Conservation (phyloP, 345 rosid genomes). For the Eucalyptus melliodora region DNA sequence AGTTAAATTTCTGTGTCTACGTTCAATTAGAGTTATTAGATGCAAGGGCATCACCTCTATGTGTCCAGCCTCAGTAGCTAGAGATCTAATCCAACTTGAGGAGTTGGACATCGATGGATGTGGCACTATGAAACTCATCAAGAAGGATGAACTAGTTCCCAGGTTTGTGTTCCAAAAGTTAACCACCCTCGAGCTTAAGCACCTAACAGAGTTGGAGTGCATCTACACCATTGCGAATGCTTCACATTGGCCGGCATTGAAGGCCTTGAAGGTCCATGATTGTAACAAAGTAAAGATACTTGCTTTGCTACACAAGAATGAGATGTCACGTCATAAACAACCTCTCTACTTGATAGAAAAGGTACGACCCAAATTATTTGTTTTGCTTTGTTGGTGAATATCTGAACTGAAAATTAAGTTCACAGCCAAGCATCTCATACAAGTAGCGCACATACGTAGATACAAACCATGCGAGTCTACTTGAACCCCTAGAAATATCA, state of each 20-base stretch:
- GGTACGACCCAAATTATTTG: not conserved
- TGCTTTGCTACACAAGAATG: not conserved
- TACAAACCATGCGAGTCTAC: too few relatives aligned
- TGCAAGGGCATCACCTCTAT: not conserved
- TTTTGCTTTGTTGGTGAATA: too few relatives aligned
- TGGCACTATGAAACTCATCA: not conserved
- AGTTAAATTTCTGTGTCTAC: not conserved
- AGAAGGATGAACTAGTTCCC: not conserved
- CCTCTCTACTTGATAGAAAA: not conserved
- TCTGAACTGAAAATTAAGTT: too few relatives aligned
- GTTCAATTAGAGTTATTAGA: rapidly evolving
- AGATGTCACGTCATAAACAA: not conserved
- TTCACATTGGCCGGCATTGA: not conserved
- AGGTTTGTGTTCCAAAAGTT: not conserved
- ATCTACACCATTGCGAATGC: not conserved
- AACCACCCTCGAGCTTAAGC: not conserved
- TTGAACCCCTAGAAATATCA: too few relatives aligned
- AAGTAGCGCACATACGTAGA: too few relatives aligned
- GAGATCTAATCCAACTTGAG: not conserved
- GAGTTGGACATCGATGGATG: not conserved
- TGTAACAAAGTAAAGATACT: not conserved
- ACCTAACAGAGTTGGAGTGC: not conserved
- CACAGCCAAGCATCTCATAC: too few relatives aligned
- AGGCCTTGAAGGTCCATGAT: not conserved
- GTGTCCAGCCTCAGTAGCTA: not conserved